Conservation (phyloP, 2,329 filamentous ascomycete species). For the Akanthomyces lecanii region DNA sequence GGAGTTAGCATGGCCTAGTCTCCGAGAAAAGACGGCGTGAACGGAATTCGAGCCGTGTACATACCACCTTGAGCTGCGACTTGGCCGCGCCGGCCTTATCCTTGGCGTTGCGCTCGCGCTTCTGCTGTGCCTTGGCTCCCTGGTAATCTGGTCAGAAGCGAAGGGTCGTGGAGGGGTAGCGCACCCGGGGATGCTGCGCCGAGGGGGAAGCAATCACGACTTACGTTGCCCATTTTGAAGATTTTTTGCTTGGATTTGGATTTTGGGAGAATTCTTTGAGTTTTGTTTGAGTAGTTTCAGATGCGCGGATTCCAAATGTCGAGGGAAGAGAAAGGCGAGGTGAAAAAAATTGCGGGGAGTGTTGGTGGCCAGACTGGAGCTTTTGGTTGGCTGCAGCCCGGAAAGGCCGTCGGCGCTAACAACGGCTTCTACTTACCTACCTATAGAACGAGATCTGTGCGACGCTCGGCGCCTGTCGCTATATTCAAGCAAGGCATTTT, state of each 20-base stretch:
- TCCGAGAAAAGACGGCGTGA: too few species aligned
- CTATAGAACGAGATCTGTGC: not conserved
- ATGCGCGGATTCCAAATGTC: not conserved
- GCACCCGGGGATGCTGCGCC: not conserved
- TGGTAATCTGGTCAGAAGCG: conserved; percentile 24
- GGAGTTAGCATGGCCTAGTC: not conserved
- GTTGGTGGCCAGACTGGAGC: not conserved
- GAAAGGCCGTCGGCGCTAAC: not conserved
- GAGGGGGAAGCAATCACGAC: not conserved
- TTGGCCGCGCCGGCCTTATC: conserved; percentile 53
- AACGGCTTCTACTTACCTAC: not conserved
- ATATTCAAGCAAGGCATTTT: not conserved
- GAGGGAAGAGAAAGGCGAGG: conserved; percentile 1
- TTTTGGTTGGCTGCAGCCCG: conserved; percentile 12
- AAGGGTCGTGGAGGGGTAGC: not conserved
- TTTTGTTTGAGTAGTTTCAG: not conserved
- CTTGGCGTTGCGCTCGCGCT: conserved; percentile 69
- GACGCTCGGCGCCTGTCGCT: not conserved
- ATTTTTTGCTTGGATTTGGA: not conserved
- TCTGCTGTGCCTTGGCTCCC: conserved; percentile 65
- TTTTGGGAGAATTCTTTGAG: not conserved
- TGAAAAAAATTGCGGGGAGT: conserved; percentile 14
- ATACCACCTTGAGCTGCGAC: conserved; percentile 65
- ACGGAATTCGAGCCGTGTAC: conserved; percentile 26
- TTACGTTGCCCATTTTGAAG: conserved; percentile 19